phyloP scores from a whole-genome alignment of 208 protist genomes.

The Trypanosoma theileri region DNA sequence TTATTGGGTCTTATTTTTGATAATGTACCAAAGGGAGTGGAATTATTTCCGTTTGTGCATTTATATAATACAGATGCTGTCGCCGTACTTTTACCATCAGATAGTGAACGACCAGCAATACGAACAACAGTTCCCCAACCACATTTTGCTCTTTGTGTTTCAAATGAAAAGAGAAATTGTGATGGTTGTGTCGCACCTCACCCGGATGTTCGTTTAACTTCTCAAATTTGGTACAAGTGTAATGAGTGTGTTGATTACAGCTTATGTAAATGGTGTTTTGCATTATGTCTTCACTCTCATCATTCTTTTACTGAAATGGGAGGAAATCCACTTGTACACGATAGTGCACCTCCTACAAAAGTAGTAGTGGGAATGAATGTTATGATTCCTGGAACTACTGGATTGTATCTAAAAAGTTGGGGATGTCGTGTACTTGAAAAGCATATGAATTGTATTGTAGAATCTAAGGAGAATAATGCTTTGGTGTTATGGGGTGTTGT shows the following conservation, averaged over 20 bases:
- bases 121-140: constrained; percentile 76
- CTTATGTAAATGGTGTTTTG: constrained; percentile 81
- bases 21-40: constrained; percentile 56
- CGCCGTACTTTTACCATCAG: constrained; percentile 79
- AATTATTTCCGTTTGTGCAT: constrained; percentile 85
- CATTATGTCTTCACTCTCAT: constrained; percentile 72
- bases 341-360: constrained; percentile 41
- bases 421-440: constrained; percentile 71
- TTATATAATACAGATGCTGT: constrained; percentile 90
- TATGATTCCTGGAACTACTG: constrained; percentile 53
- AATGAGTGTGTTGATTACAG: constrained; percentile 90
- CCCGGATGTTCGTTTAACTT: constrained; percentile 41
- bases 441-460: constrained; percentile 73
- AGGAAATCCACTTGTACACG: constrained; percentile 46
- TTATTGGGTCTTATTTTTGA: constrained; percentile 80
- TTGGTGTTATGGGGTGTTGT: constrained; percentile 86
- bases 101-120: constrained; percentile 37
- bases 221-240: constrained; percentile 83
- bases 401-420: constrained; percentile 79
- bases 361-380: constrained; percentile 69
- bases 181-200: constrained; percentile 70
- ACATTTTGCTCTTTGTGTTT: constrained; percentile 54
- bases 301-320: constrained; percentile 89
- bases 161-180: constrained; percentile 59
- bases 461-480: constrained; percentile 62